Conservation (phyloP, 495 filamentous ascomycete species). For the Lophiotrema nucula region DNA sequence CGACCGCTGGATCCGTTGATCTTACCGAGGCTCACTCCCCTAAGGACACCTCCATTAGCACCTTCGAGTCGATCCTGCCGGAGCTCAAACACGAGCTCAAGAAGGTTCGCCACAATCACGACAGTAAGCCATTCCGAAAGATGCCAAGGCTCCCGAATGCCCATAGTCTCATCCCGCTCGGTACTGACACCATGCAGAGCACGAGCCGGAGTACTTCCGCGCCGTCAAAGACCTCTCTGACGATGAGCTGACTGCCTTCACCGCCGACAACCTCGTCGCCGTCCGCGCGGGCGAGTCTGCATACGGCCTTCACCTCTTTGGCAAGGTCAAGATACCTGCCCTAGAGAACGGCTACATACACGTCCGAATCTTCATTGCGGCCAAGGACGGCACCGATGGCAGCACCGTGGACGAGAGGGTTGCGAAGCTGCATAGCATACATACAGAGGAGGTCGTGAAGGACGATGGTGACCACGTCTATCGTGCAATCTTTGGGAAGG, state of each 20-base stretch:
- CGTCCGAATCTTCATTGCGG: conserved; percentile 52
- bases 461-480: conserved; percentile 47
- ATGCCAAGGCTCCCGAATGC: background rate
- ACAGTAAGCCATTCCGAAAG: conserved; percentile 28
- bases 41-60: conserved; percentile 52
- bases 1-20: conserved; percentile 53
- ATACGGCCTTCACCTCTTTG: conserved; percentile 59
- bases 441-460: conserved; percentile 51
- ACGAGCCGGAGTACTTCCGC: conserved; percentile 52
- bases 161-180: background rate
- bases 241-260: conserved; percentile 49
- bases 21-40: conserved; percentile 50
- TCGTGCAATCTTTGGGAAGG: conserved; percentile 53
- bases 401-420: conserved; percentile 34
- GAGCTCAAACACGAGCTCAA: conserved; percentile 52
- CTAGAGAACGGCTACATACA: conserved; percentile 39
- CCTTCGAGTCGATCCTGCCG: conserved; percentile 49
- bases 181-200: conserved; percentile 27
- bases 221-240: conserved; percentile 48
- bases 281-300: conserved; percentile 54
- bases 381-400: conserved; percentile 44
- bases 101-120: conserved; percentile 48
- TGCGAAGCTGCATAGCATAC: conserved; percentile 53
- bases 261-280: conserved; percentile 40
- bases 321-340: conserved; percentile 53